Evolutionary conservation across 441 rosid species (phyloP), one percentile per base, ranked within the genome.

Genomic region (Erodium trifolium): DNA sequence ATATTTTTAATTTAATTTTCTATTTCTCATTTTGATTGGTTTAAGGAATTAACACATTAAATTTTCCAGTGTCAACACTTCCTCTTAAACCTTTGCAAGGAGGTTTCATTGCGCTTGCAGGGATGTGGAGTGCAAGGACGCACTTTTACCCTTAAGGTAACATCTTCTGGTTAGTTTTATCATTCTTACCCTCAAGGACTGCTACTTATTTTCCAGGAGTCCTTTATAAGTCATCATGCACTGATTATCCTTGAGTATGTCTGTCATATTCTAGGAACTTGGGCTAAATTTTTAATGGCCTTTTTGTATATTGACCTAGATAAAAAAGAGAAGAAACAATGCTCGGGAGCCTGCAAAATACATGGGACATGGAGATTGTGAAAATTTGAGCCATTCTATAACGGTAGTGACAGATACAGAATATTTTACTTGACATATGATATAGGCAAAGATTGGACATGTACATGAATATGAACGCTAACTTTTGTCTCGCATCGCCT

Each of bases 321-420:
- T 93, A 35, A 93, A 93, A 77, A 89, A 76, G 87, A 91, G 92
- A 79, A 86, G 88, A 71, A 80, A 86, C 72, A 84, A 87, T 80
- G 93, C 96, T 10, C 89, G 49, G 70, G 96, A 91, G 79, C 96
- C 99, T 75, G 45, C 76, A 16, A 93, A 93, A 82, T 93, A 78
- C 72, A 91, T 93, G 97, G 97, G 99, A 14, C 84, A 85, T 73
- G 97, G 97, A 67, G 92, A 80, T 62, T 91, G 96, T 80, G 97
- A 91, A 79, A 93, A 88, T 73, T 70, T 89, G 76, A 91, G 96
- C 64, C 99, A 93, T 77, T 87, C 96, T 41, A 71, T 81, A 63
- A 91, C 93, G 81, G 96, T 90, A 88, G 57, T 49, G 67, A 53
- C 57, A 12, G 39, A 19, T 62, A 70, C 66, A 72, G 31, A 39